phyloP scores from a whole-genome alignment of 2,329 filamentous ascomycete species.

The Byssoonygena ceratinophila region DNA sequence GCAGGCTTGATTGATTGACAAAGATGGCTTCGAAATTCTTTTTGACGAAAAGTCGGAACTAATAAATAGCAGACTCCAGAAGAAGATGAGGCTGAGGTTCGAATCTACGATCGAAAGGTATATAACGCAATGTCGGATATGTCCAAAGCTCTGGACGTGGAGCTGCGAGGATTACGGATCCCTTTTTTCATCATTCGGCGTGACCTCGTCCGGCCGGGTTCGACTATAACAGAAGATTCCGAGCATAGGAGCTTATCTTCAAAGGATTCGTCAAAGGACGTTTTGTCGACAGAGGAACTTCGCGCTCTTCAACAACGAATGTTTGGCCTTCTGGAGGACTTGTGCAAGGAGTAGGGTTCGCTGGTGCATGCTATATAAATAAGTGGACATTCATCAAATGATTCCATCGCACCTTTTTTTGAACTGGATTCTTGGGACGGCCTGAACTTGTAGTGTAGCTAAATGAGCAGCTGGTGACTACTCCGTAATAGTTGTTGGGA shows the following conservation, averaged over 20 bases:
- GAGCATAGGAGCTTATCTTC: neutral
- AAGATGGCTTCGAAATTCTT: neutral
- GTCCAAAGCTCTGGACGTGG: constrained; percentile 46
- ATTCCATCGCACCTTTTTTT: no score
- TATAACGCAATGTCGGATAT: constrained; percentile 50
- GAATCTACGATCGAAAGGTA: constrained; percentile 52
- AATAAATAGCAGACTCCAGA: constrained; percentile 31
- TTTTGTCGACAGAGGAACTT: constrained; percentile 36
- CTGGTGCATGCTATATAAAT: neutral
- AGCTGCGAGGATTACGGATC: constrained; percentile 48
- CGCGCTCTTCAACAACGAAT: constrained; percentile 39
- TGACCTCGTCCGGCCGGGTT: constrained; percentile 29
- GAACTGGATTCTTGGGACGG: no score
- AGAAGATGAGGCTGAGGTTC: constrained; percentile 46
- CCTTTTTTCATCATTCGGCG: constrained; percentile 50
- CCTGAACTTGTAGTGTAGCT: no score
- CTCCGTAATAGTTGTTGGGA: no score
- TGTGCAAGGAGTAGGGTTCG: constrained; percentile 31
- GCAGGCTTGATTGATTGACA: neutral
- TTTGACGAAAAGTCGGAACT: neutral
- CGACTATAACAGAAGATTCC: constrained; percentile 4
- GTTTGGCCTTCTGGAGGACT: constrained; percentile 42
- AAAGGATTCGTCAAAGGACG: constrained; percentile 14
- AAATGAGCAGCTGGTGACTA: no score
- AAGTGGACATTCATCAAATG: no score